Evolutionary conservation across 306 rosid species (phyloP).

Genomic region (Quercus bicolor): DNA sequence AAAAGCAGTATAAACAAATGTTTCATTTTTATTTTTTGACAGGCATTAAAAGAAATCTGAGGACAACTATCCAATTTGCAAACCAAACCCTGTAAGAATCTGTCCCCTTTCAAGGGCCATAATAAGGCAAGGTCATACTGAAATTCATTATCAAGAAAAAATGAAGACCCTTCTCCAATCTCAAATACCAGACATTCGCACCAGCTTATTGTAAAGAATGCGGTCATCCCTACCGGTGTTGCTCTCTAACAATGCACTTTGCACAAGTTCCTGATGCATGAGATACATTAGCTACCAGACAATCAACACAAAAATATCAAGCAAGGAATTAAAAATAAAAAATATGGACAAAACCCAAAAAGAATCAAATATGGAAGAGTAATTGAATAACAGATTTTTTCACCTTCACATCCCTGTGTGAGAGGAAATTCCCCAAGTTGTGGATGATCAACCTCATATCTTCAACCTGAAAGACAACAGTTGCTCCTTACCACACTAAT

Average conservation of each 20-base stretch:
- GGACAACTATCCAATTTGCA: not conserved
- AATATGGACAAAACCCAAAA: not conserved
- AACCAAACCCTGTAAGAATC: not conserved
- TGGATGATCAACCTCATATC: slow-evolving; percentile 82
- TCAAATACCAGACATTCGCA: slow-evolving; percentile 63
- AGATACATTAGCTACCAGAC: slow-evolving; percentile 9
- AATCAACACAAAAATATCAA: not conserved
- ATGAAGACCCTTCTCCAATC: slow-evolving; percentile 15
- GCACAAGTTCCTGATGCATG: slow-evolving; percentile 83
- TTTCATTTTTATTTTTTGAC: too few relatives aligned
- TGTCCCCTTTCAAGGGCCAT: not conserved
- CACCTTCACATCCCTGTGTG: slow-evolving; percentile 96
- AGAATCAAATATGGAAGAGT: not conserved
- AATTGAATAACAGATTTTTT: slow-evolving; percentile 3
- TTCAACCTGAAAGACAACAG: slow-evolving; percentile 66
- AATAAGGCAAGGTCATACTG: not conserved
- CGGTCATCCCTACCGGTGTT: slow-evolving; percentile 92
- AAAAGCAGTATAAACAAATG: too few relatives aligned
- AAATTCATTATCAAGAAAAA: not conserved
- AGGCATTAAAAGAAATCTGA: too few relatives aligned
- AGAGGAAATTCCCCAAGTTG: slow-evolving; percentile 81
- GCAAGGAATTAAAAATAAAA: not conserved
- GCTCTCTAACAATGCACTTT: slow-evolving; percentile 93
- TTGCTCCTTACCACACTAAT: slow-evolving; percentile 6
- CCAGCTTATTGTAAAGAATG: slow-evolving; percentile 81